Conservation (phyloP, 805 yeast genomes). For the Saturnispora dispora region DNA sequence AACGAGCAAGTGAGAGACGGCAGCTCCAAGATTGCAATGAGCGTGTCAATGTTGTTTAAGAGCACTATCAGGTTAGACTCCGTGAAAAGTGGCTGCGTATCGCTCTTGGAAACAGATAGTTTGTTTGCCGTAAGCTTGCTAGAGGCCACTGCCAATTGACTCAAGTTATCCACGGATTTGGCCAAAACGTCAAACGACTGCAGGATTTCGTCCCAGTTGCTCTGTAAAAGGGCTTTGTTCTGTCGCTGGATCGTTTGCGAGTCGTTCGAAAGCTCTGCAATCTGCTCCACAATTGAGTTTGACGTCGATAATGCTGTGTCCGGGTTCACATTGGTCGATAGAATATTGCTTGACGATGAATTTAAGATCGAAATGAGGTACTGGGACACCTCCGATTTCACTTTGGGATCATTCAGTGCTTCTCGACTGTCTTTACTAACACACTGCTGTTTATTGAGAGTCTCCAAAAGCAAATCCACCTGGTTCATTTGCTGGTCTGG, state of each 20-base stretch:
- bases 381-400: background rate
- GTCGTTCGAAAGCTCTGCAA: slow-evolving; percentile 49
- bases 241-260: slow-evolving; percentile 6
- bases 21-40: slow-evolving; percentile 71
- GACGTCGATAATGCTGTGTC: background rate
- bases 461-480: slow-evolving; percentile 27
- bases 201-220: slow-evolving; percentile 36
- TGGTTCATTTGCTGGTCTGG: slow-evolving; percentile 27
- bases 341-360: background rate
- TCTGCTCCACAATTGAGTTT: slow-evolving; percentile 50
- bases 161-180: slow-evolving; percentile 4
- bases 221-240: background rate
- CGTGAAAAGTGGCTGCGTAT: background rate
- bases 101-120: background rate
- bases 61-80: slow-evolving; percentile 26
- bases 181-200: slow-evolving; percentile 13
- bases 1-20: slow-evolving; percentile 82
- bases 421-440: background rate
- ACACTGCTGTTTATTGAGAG: slow-evolving; percentile 16
- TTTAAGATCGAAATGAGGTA: background rate
- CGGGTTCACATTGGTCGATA: background rate
- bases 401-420: background rate
- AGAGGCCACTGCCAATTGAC: background rate
- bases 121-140: background rate
- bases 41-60: slow-evolving; percentile 54